Conservation (phyloP, 2,329 filamentous ascomycete species). For the Verticillium isaacii region DNA sequence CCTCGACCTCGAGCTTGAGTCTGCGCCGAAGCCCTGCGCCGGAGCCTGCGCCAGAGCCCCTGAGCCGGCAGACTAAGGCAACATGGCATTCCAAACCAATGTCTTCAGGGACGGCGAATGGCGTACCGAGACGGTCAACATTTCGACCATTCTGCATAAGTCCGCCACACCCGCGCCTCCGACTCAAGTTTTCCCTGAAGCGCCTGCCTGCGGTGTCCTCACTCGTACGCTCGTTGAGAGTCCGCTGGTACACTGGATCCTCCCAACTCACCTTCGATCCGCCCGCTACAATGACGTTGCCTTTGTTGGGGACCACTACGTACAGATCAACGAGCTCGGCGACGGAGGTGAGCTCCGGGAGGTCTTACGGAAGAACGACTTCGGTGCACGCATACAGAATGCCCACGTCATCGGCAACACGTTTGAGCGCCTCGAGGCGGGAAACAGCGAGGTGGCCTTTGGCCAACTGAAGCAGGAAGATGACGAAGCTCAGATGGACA, state of each 20-base stretch:
- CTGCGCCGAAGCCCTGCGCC: background rate
- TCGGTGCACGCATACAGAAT: constrained; percentile 73
- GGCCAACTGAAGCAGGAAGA: constrained; percentile 33
- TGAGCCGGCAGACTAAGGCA: background rate
- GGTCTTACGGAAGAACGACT: constrained; percentile 73
- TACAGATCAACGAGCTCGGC: constrained; percentile 74
- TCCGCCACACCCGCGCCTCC: constrained; percentile 21
- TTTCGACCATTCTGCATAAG: constrained; percentile 36
- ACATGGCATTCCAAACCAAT: constrained; percentile 33
- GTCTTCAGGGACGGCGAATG: constrained; percentile 50
- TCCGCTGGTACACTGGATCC: constrained; percentile 68
- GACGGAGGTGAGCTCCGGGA: constrained; percentile 67
- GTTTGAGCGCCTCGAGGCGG: constrained; percentile 28
- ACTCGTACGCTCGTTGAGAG: constrained; percentile 75
- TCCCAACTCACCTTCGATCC: constrained; percentile 74
- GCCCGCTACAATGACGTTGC: constrained; percentile 73
- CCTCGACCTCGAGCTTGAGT: background rate
- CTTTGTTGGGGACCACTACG: constrained; percentile 78
- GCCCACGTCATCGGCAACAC: constrained; percentile 67
- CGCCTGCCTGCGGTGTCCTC: constrained; percentile 64
- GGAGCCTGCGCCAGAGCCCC: background rate
- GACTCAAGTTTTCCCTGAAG: constrained; percentile 23
- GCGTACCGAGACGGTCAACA: constrained; percentile 48
- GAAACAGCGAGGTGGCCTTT: constrained; percentile 17
- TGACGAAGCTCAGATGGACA: constrained; percentile 30